Conservation (phyloP, 2,329 filamentous ascomycete species). For the Talaromyces sp. region DNA sequence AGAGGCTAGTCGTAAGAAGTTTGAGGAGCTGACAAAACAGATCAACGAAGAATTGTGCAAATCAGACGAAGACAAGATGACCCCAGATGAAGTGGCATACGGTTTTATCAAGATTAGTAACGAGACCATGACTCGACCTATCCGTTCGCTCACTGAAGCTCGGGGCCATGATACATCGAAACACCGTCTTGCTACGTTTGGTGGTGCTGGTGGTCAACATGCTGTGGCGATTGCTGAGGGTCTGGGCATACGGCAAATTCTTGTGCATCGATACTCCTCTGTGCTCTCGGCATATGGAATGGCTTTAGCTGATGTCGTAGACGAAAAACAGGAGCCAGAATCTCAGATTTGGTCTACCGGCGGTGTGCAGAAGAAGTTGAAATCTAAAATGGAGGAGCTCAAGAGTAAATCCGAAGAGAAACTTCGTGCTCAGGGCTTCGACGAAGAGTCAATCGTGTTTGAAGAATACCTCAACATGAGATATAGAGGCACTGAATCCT, state of each 20-base stretch:
- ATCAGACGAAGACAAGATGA: conserved; percentile 55
- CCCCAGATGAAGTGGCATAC: conserved; percentile 78
- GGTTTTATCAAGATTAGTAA: conserved; percentile 89
- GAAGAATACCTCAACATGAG: conserved; percentile 95
- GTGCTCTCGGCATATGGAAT: conserved; percentile 90
- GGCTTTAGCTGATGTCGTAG: conserved; percentile 84
- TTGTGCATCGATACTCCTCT: conserved; percentile 83
- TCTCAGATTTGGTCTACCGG: conserved; percentile 59
- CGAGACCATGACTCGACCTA: conserved; percentile 71
- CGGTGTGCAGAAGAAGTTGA: conserved; percentile 62
- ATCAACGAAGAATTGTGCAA: conserved; percentile 74
- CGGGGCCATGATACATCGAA: conserved; percentile 85
- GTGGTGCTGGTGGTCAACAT: conserved; percentile 85
- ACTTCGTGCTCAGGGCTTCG: conserved; percentile 76
- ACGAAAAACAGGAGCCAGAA: conserved; percentile 74
- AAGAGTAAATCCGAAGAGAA: conserved; percentile 70
- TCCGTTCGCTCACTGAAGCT: conserved; percentile 57
- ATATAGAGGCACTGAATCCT: conserved; percentile 86
- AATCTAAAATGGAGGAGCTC: conserved; percentile 72
- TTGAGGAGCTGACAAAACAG: conserved; percentile 71
- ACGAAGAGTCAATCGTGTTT: conserved; percentile 70
- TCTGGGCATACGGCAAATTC: conserved; percentile 75
- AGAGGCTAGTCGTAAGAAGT: conserved; percentile 70
- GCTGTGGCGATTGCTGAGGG: conserved; percentile 86
- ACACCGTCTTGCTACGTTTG: conserved; percentile 82